phyloP scores from a whole-genome alignment of 805 yeast species.

The Metschnikowia continentalis region DNA sequence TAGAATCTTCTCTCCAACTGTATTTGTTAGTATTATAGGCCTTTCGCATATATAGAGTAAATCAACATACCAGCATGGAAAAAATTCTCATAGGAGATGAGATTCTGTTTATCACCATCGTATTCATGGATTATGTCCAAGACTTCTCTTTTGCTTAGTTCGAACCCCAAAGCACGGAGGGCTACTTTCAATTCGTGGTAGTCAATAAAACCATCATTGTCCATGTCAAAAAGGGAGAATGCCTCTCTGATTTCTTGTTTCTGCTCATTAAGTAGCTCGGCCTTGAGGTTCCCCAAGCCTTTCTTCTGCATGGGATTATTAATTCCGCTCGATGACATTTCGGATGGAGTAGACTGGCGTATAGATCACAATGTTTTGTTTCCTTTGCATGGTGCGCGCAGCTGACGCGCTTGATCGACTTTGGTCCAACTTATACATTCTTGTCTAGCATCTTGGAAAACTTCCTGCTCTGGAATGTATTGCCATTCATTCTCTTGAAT shows the following conservation, averaged over 20 bases:
- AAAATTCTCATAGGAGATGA: conserved; percentile 79
- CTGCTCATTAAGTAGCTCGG: conserved; percentile 78
- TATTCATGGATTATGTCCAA: conserved; percentile 74
- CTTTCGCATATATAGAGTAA: neutral
- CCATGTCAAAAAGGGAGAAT: conserved; percentile 85
- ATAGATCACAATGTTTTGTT: neutral
- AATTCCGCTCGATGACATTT: conserved; percentile 11
- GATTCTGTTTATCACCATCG: conserved; percentile 67
- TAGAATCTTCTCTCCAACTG: conserved; percentile 75
- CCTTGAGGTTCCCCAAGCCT: conserved; percentile 43
- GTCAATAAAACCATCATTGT: conserved; percentile 83
- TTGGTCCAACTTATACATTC: neutral
- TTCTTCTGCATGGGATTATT: conserved; percentile 14
- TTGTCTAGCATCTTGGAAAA: neutral
- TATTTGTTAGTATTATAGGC: conserved; percentile 23
- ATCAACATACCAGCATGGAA: conserved; percentile 59
- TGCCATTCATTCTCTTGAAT: neutral
- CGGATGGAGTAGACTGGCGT: neutral
- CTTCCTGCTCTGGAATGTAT: neutral
- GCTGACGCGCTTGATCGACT: neutral
- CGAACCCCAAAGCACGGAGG: conserved; percentile 89
- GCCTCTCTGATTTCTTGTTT: conserved; percentile 91
- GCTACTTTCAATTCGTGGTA: conserved; percentile 94
- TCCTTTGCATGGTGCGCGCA: conserved; percentile 2
- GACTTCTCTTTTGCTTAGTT: conserved; percentile 69